A percentile compares a stretch with the other conserved stretches of the same genome.
Conservation (phyloP, 306 rosid genomes). For the Fragaria ananassa region DNA sequence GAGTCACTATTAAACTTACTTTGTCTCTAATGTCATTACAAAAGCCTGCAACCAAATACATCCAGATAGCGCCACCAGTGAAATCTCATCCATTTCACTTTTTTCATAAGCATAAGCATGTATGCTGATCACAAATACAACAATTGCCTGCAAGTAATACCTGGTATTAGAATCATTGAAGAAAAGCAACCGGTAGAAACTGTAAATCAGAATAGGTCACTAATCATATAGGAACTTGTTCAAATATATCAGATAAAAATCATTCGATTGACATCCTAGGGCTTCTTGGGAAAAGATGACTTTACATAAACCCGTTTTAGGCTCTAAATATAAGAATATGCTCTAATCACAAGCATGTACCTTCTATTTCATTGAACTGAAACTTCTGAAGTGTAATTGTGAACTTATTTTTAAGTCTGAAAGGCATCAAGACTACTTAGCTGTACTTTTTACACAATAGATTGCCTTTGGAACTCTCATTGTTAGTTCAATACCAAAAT, state of each 20-base stretch:
- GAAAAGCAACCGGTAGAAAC: slow-evolving; percentile 18
- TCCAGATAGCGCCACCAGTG: slow-evolving; percentile 96
- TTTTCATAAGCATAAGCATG: slow-evolving; percentile 87
- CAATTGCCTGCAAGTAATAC: slow-evolving; percentile 64
- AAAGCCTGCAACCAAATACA: slow-evolving; percentile 99
- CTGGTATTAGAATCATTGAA: slow-evolving; percentile 23
- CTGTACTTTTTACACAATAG: background rate
- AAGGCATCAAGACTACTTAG: background rate
- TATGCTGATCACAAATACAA: slow-evolving; percentile 81
- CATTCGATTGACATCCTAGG: background rate
- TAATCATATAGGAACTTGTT: background rate
- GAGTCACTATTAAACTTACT: slow-evolving; percentile 48
- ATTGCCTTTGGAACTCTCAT: background rate
- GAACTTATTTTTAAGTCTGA: no score
- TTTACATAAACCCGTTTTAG: background rate
- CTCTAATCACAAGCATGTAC: background rate
- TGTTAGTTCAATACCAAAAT: background rate
- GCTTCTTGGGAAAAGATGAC: background rate
- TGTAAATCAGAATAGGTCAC: slow-evolving; percentile 8
- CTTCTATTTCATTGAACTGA: background rate
- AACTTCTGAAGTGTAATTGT: background rate
- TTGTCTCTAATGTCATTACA: slow-evolving; percentile 86
- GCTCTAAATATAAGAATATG: background rate
- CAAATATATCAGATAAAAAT: background rate
- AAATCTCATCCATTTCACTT: slow-evolving; percentile 88